Base-by-base conservation (phyloP, 345 rosid species). In the Firmiana major region DNA sequence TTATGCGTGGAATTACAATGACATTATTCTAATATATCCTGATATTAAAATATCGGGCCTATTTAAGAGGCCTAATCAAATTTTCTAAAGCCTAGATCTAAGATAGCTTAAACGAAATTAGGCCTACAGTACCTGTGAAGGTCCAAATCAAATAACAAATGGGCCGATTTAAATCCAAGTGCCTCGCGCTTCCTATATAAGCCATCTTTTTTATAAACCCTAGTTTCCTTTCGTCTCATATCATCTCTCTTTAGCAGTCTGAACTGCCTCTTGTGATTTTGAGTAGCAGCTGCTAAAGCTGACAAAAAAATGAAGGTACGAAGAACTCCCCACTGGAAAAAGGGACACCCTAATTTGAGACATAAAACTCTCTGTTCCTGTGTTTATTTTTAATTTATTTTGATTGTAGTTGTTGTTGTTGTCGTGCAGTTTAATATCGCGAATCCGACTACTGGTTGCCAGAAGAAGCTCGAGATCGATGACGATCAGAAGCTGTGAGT, bases 381-480 rank as follows among this genome's bases (percentile, higher is more conserved):
- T 19, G 5, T n/a, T 8, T 62, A 17, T 5, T 31, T 48, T 2
- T 17, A 45, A 26, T 46, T 28, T 28, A 28, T 43, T 53, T 34
- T 26, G 53, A 3, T 36, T 36, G 0, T 31, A 1, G 34, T 31
- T 31, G 34, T 31, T 31, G 34, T 36, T 78, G 21, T 24, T 53
- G 45, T 42, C 45, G 34, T 79, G 71, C 83, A 86, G 88, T 86
- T 86, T 78, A 86, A 83, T 49, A 83, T 86, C 57, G 88, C 88
- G 72, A 83, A 86, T 62, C 88, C 88, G 19, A 83, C 88, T 71
- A 86, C 86, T 34, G 88, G 88, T 19, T 86, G 86, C 85, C 88
- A 86, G 80, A 86, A 86, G 85, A 86, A 86, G 86, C 85, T 86
- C 31, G 88, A 86, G 66, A 81, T 85, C 77, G 88, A 85, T 77